A percentile compares a stretch with the other conserved stretches of the same genome.
Conservation (phyloP, 768 basidiomycete genomes). For the Mycena crocata region DNA sequence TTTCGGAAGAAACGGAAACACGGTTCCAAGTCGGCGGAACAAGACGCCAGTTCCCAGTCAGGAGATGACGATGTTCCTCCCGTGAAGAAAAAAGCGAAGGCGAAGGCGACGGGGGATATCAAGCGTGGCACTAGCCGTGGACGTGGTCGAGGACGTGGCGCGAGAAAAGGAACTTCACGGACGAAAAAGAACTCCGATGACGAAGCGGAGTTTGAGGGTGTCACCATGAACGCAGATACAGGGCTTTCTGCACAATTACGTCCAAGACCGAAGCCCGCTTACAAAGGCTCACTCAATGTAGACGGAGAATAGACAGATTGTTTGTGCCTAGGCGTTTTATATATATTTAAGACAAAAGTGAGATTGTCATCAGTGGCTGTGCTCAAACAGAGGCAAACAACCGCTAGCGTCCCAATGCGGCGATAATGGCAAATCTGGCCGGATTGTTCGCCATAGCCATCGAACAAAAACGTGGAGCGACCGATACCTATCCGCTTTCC, state of each 20-base stretch:
- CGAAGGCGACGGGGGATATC: not conserved
- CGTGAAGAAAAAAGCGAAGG: slow-evolving; percentile 19
- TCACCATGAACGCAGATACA: slow-evolving; percentile 38
- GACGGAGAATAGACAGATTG: not conserved
- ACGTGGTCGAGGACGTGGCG: slow-evolving; percentile 17
- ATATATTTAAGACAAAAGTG: not conserved
- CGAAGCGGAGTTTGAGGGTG: slow-evolving; percentile 42
- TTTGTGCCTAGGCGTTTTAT: too few relatives aligned
- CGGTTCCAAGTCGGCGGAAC: slow-evolving; percentile 37
- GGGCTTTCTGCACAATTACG: slow-evolving; percentile 50
- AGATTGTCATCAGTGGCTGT: not conserved
- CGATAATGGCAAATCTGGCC: not conserved
- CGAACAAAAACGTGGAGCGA: too few relatives aligned
- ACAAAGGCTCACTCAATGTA: slow-evolving; percentile 6
- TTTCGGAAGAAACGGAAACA: slow-evolving; percentile 71
- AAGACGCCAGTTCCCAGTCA: slow-evolving; percentile 37
- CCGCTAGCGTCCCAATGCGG: not conserved
- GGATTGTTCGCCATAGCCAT: not conserved
- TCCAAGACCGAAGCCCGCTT: slow-evolving; percentile 51
- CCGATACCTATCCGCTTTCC: too few relatives aligned
- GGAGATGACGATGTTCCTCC: slow-evolving; percentile 35
- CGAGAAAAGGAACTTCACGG: slow-evolving; percentile 33
- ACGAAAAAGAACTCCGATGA: slow-evolving; percentile 33
- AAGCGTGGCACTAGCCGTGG: slow-evolving; percentile 17
- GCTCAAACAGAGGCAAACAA: not conserved